Base-by-base conservation (phyloP, 441 rosid species). In the Eutrema salsugineum region DNA sequence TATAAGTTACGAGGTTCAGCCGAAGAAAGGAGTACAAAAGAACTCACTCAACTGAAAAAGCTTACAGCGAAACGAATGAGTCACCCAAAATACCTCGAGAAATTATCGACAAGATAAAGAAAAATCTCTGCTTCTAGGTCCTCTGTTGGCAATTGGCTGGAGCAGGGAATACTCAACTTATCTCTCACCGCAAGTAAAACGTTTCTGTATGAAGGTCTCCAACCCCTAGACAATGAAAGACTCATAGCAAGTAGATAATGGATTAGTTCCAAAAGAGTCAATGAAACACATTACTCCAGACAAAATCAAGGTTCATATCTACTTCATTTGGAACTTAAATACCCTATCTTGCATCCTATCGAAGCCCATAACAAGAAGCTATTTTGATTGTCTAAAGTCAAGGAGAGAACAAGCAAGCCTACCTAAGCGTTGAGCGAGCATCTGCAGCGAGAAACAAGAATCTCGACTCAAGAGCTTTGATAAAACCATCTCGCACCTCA, bases 401-500 rank as follows among this genome's bases (percentile, higher is more conserved):
- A 40, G 8, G 33, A 42, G 3, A 20, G 33, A 42, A 63, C 19
- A 55, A 69, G 70, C 4, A 62, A 69, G 47, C n/a, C 24, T 11
- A 93, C 98, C 98, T 93, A 44, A 93, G 76, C 6, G 93, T 89
- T 28, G 91, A 83, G 44, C 96, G 87, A 44, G 95, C 96, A 81
- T 91, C 99, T 12, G 99, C 97, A 39, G 99, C 99, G 9, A 94
- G 97, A 82, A 85, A 94, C 53, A 91, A 71, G 83, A 94, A 94
- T 35, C 91, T 86, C 0, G 97, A 90, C 76, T 91, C 99, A 8
- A 94, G 97, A 61, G 88, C 73, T 22, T 74, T 82, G 22, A 94
- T 83, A 60, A 88, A 86, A 66, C 71, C 68, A 75, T 88, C 94
- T 43, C 95, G 82, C 80, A 87, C 87, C 49, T 80, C 84, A 32